Base-by-base conservation (phyloP, 768 basidiomycete genomes). In the Pholiota conissans region DNA sequence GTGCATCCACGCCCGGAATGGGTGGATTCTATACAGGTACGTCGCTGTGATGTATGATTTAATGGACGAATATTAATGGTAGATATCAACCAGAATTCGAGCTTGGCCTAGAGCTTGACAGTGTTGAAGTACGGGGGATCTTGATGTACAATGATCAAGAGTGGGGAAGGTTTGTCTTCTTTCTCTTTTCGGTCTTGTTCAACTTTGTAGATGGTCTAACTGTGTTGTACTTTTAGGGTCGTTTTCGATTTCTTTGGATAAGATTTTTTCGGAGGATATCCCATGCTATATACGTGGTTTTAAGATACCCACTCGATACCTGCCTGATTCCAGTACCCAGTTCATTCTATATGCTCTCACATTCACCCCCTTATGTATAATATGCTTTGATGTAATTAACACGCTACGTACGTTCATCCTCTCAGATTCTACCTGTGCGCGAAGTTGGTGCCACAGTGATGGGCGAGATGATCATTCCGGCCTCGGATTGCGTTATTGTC, bases 91-190 rank as follows among this genome's bases (percentile, higher is more conserved):
- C 40, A 91, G 90, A 93, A 68, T 94, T 93, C 62, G 91, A 93
- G 69, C 82, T 93, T 3, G 91, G 87, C 7, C 73, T 93, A 58
- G 91, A 91, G 72, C 73, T 93, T 65, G 91, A 93, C 69, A 91
- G 90, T 61, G 90, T 87, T 55, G 91, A 93, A 74, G 90, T 93
- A 65, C 86, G 92, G 56, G 91, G 91, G 20, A 85, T 91, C 57
- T 69, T 93, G 58, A 71, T 92, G 46, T 87, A 86, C 66, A 84
- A 89, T 52, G 84, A 84, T 11, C 81, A 86, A 60, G 91, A 93
- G 71, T 92, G 90, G 87, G 90, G 90, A 65, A 84, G 88, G 68
- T 88, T 76, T 46, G 87, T 82, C 22, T 49, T 57, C 4, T 47
- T 49, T 42, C 56, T 51, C 24, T 49, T 20, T 40, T 40, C 34